Percentiles rank a stretch among this genome's conserved stretches.
These are phyloP conservation scores for Roridomyces roridus DNA, from an alignment of 768 basidiomycete genomes.

Conservation along the genomic window DNA sequence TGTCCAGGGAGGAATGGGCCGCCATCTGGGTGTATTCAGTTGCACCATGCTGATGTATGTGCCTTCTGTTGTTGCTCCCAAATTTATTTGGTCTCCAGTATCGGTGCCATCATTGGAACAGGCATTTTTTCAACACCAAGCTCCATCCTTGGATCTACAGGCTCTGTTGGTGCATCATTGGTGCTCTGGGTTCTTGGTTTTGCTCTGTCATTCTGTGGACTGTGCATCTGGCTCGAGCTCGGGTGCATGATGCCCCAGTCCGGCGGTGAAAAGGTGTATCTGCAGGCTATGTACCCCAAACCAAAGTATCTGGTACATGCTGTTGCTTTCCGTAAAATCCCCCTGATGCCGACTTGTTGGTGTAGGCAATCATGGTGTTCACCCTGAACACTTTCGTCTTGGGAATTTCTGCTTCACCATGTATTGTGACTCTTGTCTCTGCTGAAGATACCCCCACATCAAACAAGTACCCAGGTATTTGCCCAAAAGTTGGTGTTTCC, in stretches of 20 bases:
- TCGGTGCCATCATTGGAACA: constrained; percentile 65
- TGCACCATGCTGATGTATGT: constrained; percentile 61
- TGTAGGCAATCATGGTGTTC: constrained; percentile 50
- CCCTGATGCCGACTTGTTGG: too few relatives aligned
- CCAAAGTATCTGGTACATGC: constrained; percentile 46
- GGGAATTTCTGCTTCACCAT: constrained; percentile 44
- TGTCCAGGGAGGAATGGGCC: constrained; percentile 61
- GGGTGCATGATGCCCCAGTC: constrained; percentile 69
- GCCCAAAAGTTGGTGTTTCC: constrained; percentile 36
- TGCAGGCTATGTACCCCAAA: constrained; percentile 58
- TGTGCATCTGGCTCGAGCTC: constrained; percentile 69
- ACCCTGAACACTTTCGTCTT: constrained; percentile 52
- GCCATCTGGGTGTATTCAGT: constrained; percentile 61
- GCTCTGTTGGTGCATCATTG: constrained; percentile 65
- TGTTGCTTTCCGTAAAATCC: too few relatives aligned
- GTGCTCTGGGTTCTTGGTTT: constrained; percentile 72
- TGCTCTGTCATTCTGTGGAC: constrained; percentile 59
- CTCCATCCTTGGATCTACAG: constrained; percentile 60
- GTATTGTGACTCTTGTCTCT: constrained; percentile 46
- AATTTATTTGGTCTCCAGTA: constrained; percentile 29
- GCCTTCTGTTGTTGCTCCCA: not conserved
- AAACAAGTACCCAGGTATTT: constrained; percentile 35
- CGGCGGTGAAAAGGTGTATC: constrained; percentile 68
- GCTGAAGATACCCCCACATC: constrained; percentile 31
- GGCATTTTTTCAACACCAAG: constrained; percentile 71